Evolutionary conservation across 2,329 filamentous ascomycete genomes (phyloP), one percentile per base, ranked within the genome.

Genomic region (Pseudonectria buxi): DNA sequence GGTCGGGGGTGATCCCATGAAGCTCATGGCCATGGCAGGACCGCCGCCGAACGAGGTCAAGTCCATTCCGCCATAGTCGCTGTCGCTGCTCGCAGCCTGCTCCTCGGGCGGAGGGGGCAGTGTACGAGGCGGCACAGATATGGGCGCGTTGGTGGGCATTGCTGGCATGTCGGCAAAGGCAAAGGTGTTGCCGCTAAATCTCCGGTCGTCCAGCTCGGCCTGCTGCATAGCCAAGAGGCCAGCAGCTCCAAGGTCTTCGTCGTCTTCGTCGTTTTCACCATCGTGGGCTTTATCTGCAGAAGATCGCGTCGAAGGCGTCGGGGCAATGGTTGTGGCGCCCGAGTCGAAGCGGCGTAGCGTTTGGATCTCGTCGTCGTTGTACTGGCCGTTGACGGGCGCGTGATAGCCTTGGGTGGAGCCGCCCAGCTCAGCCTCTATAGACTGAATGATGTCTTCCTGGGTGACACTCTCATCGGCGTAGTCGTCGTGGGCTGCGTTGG

Each of bases 161-260:
- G 44, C 43, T n/a, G 55, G 51, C 42, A 57, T 46, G 10, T 60
- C 56, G 39, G 50, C 45, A 40, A 55, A 58, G 26, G 46, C 50
- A 31, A 62, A 62, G 7, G 49, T 43, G 13, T 43, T 52, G 25
- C 49, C 48, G 28, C 58, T 56, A 30, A 65, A 65, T 10, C 60
- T 71, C 32, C 78, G 76, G 33, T 80, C 78, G 40, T 94, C 85
- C 57, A 87, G 76, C 42, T 94, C 87, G 4, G 87, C 88, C 63
- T 89, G 78, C 39, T 80, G 79, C 73, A 96, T 78, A 46, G 88
- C 88, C 55, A 85, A 76, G 33, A 94, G 65, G 12, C 92, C 90
- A 41, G 86, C 86, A 26, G 83, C 81, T 14, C 84, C 90, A 0
- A 84, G 79, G 54, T 96, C 90, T 54, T 87, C 94, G 32, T 94